phyloP scores from a whole-genome alignment of 768 basidiomycete species.

The Postia placenta region DNA sequence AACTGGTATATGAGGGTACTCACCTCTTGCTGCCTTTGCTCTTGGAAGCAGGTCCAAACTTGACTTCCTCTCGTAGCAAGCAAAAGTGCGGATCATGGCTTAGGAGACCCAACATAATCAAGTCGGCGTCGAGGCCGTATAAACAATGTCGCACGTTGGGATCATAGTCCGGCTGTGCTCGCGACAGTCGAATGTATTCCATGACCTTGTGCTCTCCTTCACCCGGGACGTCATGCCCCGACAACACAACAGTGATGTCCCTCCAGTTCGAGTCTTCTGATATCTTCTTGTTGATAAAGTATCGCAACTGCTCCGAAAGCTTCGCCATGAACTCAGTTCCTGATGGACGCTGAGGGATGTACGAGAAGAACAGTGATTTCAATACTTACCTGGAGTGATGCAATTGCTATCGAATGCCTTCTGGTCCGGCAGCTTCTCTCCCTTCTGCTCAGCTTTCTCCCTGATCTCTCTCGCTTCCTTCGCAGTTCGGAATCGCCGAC shows the following conservation, averaged over 20 bases:
- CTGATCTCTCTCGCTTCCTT: conserved; percentile 85
- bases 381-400: conserved; percentile 84
- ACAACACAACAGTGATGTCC: conserved; percentile 85
- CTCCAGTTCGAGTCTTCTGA: conserved; percentile 96
- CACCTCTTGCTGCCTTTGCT: conserved; percentile 64
- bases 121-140: conserved; percentile 96
- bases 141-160: conserved; percentile 96
- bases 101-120: conserved; percentile 95
- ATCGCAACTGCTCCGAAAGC: conserved; percentile 86
- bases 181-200: conserved; percentile 94
- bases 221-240: conserved; percentile 96
- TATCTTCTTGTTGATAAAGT: conserved; percentile 98
- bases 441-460: conserved; percentile 82
- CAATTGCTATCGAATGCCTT: conserved; percentile 99
- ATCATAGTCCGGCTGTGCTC: conserved; percentile 94
- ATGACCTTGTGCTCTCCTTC: conserved; percentile 99
- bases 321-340: conserved; percentile 95
- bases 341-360: conserved; percentile 21
- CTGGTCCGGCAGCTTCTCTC: conserved; percentile 86
- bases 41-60: conserved; percentile 79
- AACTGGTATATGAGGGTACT: conserved; percentile 6
- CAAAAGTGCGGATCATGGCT: conserved; percentile 99
- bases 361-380: not conserved
- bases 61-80: conserved; percentile 94
- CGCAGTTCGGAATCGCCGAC: conserved; percentile 88